phyloP scores from a whole-genome alignment of 345 rosid species.

The Hibiscus mutabilis region DNA sequence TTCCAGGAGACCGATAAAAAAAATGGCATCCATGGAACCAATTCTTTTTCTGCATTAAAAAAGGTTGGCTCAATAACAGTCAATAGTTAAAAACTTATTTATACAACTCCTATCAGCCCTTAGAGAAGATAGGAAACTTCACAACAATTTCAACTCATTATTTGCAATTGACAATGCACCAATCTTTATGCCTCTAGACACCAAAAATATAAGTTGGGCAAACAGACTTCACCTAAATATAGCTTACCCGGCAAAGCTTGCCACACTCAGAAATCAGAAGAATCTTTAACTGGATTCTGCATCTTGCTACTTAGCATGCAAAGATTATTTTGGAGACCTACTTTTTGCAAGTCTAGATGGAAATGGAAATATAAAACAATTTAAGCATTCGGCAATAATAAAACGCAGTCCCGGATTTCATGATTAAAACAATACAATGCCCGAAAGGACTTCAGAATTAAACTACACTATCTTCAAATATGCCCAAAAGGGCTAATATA shows the following conservation, averaged over 20 bases:
- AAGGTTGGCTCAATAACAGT: background rate
- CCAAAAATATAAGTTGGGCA: background rate
- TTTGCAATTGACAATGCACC: background rate
- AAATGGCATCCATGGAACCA: background rate
- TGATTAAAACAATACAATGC: background rate
- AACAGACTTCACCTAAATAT: background rate
- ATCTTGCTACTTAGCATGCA: background rate
- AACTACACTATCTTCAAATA: background rate
- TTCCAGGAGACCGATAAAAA: background rate
- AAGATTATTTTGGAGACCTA: background rate
- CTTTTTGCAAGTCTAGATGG: background rate
- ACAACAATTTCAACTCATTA: background rate
- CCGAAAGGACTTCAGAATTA: background rate
- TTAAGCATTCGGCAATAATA: background rate
- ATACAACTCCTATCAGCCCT: background rate
- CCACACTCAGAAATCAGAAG: background rate
- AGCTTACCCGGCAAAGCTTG: too few species aligned
- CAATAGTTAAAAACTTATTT: background rate
- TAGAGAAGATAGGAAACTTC: background rate
- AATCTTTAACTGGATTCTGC: background rate
- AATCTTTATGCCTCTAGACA: background rate
- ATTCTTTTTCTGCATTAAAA: constrained; percentile 2
- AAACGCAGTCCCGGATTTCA: background rate
- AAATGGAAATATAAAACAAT: background rate
- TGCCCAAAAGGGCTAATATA: background rate